Conservation (phyloP, 371 early-diverging fungal genomes). For the Dichotomocladium elegans region DNA sequence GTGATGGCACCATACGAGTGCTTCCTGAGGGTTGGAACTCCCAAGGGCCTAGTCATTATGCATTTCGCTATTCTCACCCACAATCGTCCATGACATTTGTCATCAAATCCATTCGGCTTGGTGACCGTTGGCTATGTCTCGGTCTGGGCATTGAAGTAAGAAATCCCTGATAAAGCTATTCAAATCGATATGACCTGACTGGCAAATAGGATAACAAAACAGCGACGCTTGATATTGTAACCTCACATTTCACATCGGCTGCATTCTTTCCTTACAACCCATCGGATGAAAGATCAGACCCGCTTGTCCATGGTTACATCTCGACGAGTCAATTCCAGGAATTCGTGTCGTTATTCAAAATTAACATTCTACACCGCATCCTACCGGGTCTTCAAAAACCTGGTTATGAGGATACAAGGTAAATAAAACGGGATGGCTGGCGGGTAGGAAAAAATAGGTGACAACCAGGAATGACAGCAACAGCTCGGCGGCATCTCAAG, state of each 20-base stretch:
- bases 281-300: constrained; percentile 31
- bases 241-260: constrained; percentile 51
- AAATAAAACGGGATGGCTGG: too few relatives aligned
- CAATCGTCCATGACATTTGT: constrained; percentile 69
- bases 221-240: constrained; percentile 50
- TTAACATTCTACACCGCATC: constrained; percentile 62
- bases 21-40: constrained; percentile 61
- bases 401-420: constrained; percentile 27
- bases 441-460: too few relatives aligned
- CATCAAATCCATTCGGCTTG: constrained; percentile 64
- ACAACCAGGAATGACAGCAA: constrained; percentile 2
- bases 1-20: constrained; percentile 24
- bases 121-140: constrained; percentile 60
- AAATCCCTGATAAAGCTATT: neutral
- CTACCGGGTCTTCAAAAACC: constrained; percentile 63
- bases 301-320: constrained; percentile 56
- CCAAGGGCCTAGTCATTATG: constrained; percentile 48
- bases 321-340: constrained; percentile 59
- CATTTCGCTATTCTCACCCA: constrained; percentile 67
- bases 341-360: constrained; percentile 53
- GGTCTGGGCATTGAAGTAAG: constrained; percentile 63
- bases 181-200: neutral
- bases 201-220: constrained; percentile 56
- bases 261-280: constrained; percentile 52
- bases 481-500: too few relatives aligned